Conservation (phyloP, 2,329 filamentous ascomycete genomes). For the Mollisiaceae sp. region DNA sequence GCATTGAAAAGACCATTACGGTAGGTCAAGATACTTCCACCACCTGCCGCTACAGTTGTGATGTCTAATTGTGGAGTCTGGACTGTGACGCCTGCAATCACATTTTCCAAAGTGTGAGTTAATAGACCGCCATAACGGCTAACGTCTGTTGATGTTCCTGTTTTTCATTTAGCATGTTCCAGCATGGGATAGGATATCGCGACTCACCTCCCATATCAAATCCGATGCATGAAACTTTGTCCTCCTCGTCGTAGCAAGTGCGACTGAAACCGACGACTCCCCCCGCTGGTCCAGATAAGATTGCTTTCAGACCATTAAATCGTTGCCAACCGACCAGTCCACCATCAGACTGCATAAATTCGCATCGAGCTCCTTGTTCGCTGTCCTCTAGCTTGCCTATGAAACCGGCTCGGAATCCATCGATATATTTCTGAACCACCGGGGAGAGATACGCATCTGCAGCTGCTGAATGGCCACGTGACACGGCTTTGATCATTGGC, state of each 20-base stretch:
- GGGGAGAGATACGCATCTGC: constrained; percentile 74
- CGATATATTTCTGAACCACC: constrained; percentile 70
- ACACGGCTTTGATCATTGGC: constrained; percentile 75
- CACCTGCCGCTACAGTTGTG: constrained; percentile 61
- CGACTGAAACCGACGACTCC: constrained; percentile 70
- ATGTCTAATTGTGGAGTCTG: constrained; percentile 82
- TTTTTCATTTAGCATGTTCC: neutral
- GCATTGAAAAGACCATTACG: constrained; percentile 74
- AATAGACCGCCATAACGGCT: constrained; percentile 69
- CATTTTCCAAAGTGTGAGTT: constrained; percentile 78
- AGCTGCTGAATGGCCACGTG: constrained; percentile 68
- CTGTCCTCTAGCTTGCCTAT: constrained; percentile 62
- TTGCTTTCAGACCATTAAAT: constrained; percentile 67
- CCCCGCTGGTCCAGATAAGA: constrained; percentile 69
- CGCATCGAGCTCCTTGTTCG: constrained; percentile 64
- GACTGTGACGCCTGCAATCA: constrained; percentile 78
- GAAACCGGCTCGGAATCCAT: constrained; percentile 68
- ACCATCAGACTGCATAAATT: constrained; percentile 66
- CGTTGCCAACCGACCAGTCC: constrained; percentile 53
- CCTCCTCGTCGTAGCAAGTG: constrained; percentile 68
- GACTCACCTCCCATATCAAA: constrained; percentile 63
- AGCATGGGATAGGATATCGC: constrained; percentile 41
- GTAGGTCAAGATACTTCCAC: constrained; percentile 63
- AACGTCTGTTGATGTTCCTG: constrained; percentile 68
- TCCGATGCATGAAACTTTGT: constrained; percentile 69